phyloP scores from a whole-genome alignment of 1,284 basidiomycete species.

The Cutaneotrichosporon sp. region DNA sequence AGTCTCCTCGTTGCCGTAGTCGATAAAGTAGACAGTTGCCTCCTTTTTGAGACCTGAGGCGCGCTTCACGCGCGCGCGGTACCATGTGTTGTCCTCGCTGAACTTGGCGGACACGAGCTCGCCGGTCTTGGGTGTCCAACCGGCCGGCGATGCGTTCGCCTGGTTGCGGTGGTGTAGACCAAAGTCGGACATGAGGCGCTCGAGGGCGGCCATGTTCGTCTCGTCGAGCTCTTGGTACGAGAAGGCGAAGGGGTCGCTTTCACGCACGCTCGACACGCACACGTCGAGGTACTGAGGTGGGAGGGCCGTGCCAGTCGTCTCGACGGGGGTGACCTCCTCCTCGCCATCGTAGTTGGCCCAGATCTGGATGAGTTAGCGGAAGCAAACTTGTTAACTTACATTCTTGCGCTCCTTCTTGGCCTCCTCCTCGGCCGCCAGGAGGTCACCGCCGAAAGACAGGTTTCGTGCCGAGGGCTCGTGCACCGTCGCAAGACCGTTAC shows the following conservation, averaged over 20 bases:
- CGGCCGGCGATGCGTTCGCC: constrained; percentile 54
- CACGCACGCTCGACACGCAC: constrained; percentile 82
- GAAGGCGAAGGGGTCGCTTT: constrained; percentile 72
- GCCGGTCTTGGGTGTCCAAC: constrained; percentile 71
- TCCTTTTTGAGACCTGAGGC: constrained; percentile 72
- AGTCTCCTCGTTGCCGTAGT: constrained; percentile 76
- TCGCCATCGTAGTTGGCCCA: constrained; percentile 77
- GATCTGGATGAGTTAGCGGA: constrained; percentile 54
- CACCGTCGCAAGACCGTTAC: constrained; percentile 69
- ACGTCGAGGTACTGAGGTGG: constrained; percentile 83
- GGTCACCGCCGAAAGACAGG: constrained; percentile 68
- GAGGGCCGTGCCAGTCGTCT: constrained; percentile 55
- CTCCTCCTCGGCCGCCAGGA: constrained; percentile 78
- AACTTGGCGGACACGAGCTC: constrained; percentile 76
- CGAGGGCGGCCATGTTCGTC: constrained; percentile 81
- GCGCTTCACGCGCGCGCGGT: constrained; percentile 80
- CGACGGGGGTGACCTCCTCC: constrained; percentile 49
- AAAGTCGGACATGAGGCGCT: constrained; percentile 91
- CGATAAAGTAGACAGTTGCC: constrained; percentile 49
- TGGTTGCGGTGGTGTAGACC: constrained; percentile 71
- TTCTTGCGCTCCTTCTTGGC: constrained; percentile 72
- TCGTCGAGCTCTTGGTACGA: constrained; percentile 82
- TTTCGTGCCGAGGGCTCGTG: constrained; percentile 82
- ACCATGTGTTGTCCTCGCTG: constrained; percentile 76
- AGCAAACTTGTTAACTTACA: constrained; percentile 52